Base-by-base conservation (phyloP, 306 rosid species). In the Quercus engelmannii region DNA sequence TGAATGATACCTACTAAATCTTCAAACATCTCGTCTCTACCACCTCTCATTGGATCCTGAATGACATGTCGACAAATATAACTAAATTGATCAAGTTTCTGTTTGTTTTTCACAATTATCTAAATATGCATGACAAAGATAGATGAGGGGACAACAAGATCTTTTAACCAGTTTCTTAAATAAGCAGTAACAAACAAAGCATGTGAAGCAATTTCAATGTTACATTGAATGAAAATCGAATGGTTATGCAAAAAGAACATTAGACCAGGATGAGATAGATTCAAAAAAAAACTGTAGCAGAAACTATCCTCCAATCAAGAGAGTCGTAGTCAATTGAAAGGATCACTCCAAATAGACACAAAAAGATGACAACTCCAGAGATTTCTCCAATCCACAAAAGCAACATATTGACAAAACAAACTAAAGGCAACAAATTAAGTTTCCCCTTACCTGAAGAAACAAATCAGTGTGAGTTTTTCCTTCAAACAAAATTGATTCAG, bases 11-110 rank as follows among this genome's bases (percentile, higher is more conserved):
- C 87, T 69, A 94, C 85, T 75, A 94, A 80, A 82, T 94, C 97
- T 59, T 87, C 93, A 84, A 94, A 87, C 97, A 94, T 75, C 8
- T 90, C 80, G 71, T 94, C 97, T 62, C 30, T 79, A 52, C 97
- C 94, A 56, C 98, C 99, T 83, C 99, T 89, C 99, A 94, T 94
- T 6, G 99, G 99, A 87, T 94, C 99, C 97, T 94, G 78, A 79
- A 76, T 73, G 38, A 49, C 54, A 67, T 14, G 59, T 26, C 31
- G 77, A 81, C 52, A 28, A 30, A 65, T 17, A 7, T 31, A 33
- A 18, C 14, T 17, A 31, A 18, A 7, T 7, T 11, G 14, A 13
- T 23, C 35, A 62, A 62, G 38, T 62, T 26, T 26, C 19, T 25
- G 5, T 25, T 62, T 12, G 35, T 12, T 23, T 62, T 13, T 62